phyloP scores from a whole-genome alignment of 2,329 filamentous ascomycete genomes.

The Cladosporium halotolerans region DNA sequence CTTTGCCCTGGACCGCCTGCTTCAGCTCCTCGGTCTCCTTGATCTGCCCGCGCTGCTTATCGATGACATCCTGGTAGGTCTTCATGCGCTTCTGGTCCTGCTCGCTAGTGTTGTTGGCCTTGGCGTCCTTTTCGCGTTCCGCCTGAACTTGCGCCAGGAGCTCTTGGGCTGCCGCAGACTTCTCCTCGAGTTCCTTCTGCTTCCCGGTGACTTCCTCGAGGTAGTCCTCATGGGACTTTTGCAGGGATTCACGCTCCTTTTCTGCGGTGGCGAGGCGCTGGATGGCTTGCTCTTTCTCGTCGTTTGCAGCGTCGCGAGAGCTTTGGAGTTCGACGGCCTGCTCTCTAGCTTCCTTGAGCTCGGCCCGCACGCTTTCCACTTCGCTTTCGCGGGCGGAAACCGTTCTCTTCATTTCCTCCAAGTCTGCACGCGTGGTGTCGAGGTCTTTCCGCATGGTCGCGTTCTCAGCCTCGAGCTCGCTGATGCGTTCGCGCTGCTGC shows the following conservation, averaged over 20 bases:
- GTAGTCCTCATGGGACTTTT: conserved; percentile 36
- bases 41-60: conserved; percentile 48
- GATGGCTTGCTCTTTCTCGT: conserved; percentile 36
- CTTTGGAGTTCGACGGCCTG: conserved; percentile 8
- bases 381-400: conserved; percentile 19
- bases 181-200: conserved; percentile 40
- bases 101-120: conserved; percentile 42
- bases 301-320: conserved; percentile 32
- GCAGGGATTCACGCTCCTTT: conserved; percentile 50
- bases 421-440: conserved; percentile 38
- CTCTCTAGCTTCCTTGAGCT: conserved; percentile 37
- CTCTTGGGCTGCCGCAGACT: conserved; percentile 28
- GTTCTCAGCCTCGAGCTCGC: conserved; percentile 63
- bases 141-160: conserved; percentile 34
- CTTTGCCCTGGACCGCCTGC: conserved; percentile 36
- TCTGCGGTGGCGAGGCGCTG: conserved; percentile 19
- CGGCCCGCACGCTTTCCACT: conserved; percentile 19
- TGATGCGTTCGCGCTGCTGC: conserved; percentile 55
- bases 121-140: conserved; percentile 40
- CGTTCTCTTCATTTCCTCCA: conserved; percentile 45
- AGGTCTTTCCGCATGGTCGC: conserved; percentile 64
- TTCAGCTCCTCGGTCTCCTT: conserved; percentile 48
- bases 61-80: conserved; percentile 51
- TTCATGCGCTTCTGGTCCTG: conserved; percentile 46
- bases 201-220: conserved; percentile 44